phyloP scores from a whole-genome alignment of 2,329 filamentous ascomycete species.

The Hypoxylon sp. region DNA sequence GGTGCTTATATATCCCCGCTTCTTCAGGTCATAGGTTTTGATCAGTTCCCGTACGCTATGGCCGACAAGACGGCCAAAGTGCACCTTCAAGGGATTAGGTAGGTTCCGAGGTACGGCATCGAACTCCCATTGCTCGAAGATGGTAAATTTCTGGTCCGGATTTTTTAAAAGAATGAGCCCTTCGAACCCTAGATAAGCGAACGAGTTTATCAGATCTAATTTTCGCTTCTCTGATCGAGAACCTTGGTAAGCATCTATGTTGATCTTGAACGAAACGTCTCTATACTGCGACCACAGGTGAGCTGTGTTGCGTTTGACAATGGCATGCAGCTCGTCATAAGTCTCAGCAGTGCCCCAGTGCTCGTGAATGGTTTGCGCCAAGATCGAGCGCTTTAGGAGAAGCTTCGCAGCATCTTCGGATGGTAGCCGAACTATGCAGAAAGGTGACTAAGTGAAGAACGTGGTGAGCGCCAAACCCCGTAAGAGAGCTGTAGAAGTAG shows the following conservation, averaged over 20 bases:
- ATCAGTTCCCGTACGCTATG: slow-evolving; percentile 77
- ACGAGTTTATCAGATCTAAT: slow-evolving; percentile 83
- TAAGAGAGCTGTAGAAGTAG: background rate
- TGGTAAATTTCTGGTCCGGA: slow-evolving; percentile 80
- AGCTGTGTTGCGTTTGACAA: slow-evolving; percentile 71
- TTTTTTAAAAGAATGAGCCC: slow-evolving; percentile 83
- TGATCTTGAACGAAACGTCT: slow-evolving; percentile 82
- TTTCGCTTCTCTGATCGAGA: slow-evolving; percentile 75
- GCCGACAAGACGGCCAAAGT: slow-evolving; percentile 80
- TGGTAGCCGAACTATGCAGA: slow-evolving; percentile 81
- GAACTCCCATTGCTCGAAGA: slow-evolving; percentile 85
- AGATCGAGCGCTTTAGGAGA: slow-evolving; percentile 82
- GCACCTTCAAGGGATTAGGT: slow-evolving; percentile 71
- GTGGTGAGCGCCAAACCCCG: slow-evolving; percentile 20
- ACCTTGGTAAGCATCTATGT: slow-evolving; percentile 84
- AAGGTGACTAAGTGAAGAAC: slow-evolving; percentile 77
- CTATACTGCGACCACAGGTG: slow-evolving; percentile 78
- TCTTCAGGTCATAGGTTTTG: slow-evolving; percentile 89
- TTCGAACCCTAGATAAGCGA: slow-evolving; percentile 81
- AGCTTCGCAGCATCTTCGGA: slow-evolving; percentile 74
- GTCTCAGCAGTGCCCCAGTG: slow-evolving; percentile 83
- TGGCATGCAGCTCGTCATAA: slow-evolving; percentile 77
- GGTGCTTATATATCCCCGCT: slow-evolving; percentile 91
- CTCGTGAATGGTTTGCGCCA: slow-evolving; percentile 87
- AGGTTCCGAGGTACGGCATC: slow-evolving; percentile 64